A percentile compares a stretch with the other conserved stretches of the same genome.
Conservation (phyloP, 23 red algal genomes). For the Gracilaria vermiculophylla region DNA sequence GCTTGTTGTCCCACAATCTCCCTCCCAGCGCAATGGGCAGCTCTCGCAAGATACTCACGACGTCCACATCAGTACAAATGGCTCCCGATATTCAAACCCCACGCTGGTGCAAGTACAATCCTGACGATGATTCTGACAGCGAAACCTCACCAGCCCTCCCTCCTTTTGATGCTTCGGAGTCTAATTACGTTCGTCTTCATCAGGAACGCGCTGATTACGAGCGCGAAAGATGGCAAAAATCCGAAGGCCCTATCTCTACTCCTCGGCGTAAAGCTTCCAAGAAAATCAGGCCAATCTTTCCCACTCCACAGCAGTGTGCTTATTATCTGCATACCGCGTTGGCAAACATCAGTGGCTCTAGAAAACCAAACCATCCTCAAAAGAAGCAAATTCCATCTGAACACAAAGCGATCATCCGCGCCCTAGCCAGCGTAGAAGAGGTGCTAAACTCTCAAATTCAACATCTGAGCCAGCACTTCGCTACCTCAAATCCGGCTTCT, state of each 20-base stretch:
- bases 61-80: background rate
- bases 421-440: background rate
- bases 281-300: background rate
- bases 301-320: background rate
- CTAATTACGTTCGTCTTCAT: constrained; percentile 11
- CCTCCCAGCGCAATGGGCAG: background rate
- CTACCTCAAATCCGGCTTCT: background rate
- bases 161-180: constrained; percentile 8
- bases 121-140: background rate
- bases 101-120: background rate
- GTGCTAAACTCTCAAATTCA: constrained; percentile 5
- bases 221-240: background rate
- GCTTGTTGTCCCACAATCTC: no score
- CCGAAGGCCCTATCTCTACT: background rate
- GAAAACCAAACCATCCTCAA: background rate
- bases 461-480: background rate
- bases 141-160: background rate
- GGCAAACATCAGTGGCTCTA: background rate
- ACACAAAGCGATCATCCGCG: background rate
- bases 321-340: constrained; percentile 7
- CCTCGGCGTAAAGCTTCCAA: background rate
- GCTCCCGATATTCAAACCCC: background rate
- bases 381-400: background rate
- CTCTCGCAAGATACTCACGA: background rate
- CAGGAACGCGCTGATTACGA: constrained; percentile 18